Evolutionary conservation across 1,139 yeast genomes (phyloP).

Genomic region (Debaryomycetaceae sp.): DNA sequence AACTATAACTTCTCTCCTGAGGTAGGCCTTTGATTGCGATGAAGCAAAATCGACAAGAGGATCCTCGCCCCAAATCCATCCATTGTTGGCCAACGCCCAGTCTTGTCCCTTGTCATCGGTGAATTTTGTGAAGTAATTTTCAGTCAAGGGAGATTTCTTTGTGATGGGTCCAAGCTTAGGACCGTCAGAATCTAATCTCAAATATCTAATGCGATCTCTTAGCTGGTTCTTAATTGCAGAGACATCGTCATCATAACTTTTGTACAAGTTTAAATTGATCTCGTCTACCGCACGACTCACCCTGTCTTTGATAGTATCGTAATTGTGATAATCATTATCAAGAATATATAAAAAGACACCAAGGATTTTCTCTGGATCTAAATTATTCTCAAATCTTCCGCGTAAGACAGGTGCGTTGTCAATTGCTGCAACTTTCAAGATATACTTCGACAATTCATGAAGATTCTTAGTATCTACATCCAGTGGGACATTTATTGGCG

Average conservation of each 20-base stretch:
- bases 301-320: conserved; percentile 31
- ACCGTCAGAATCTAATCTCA: conserved; percentile 75
- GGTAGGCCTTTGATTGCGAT: conserved; percentile 67
- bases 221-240: conserved; percentile 63
- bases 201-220: conserved; percentile 68
- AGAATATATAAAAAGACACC: conserved; percentile 34
- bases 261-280: conserved; percentile 70
- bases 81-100: conserved; percentile 86
- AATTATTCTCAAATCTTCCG: conserved; percentile 49
- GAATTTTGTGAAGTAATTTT: conserved; percentile 83
- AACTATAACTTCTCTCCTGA: conserved; percentile 88
- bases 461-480: conserved; percentile 30
- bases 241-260: conserved; percentile 72
- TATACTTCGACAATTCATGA: conserved; percentile 49
- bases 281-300: conserved; percentile 65
- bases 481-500: conserved; percentile 29
- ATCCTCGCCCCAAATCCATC: conserved; percentile 98
- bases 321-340: conserved; percentile 26
- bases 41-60: conserved; percentile 94
- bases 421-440: conserved; percentile 38
- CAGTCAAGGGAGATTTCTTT: conserved; percentile 60
- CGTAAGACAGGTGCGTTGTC: conserved; percentile 19
- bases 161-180: conserved; percentile 71
- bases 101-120: conserved; percentile 46
- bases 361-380: conserved; percentile 52